A percentile compares a stretch with the other conserved stretches of the same genome.
Conservation (phyloP, 2,329 filamentous ascomycete species). For the Venturia pyrina region DNA sequence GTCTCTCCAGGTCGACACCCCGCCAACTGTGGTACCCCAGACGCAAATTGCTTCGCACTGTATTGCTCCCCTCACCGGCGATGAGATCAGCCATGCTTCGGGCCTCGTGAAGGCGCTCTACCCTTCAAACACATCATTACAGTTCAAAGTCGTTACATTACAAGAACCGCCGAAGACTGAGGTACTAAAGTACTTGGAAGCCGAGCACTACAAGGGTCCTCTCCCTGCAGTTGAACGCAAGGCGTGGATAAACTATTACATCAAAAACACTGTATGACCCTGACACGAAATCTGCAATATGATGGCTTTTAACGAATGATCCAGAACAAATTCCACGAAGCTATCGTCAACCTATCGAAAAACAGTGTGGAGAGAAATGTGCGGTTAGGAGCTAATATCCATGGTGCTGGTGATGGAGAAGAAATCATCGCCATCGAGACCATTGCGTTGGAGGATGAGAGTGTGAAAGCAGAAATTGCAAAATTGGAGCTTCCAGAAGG, state of each 20-base stretch:
- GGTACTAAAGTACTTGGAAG: slow-evolving; percentile 51
- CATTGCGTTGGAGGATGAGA: slow-evolving; percentile 44
- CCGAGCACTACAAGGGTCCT: slow-evolving; percentile 44
- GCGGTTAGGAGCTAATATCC: slow-evolving; percentile 46
- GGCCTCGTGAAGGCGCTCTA: slow-evolving; percentile 43
- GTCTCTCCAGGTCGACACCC: slow-evolving; percentile 8
- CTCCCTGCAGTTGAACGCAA: slow-evolving; percentile 44
- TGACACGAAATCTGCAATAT: background rate
- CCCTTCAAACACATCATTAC: slow-evolving; percentile 45
- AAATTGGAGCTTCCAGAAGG: slow-evolving; percentile 50
- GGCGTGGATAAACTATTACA: slow-evolving; percentile 49
- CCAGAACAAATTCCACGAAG: slow-evolving; percentile 54
- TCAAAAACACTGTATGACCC: slow-evolving; percentile 46
- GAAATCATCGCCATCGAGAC: slow-evolving; percentile 51
- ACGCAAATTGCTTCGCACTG: slow-evolving; percentile 36
- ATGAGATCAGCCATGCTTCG: slow-evolving; percentile 45
- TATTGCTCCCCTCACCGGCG: slow-evolving; percentile 47
- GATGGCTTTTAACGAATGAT: background rate
- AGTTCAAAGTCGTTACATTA: slow-evolving; percentile 59
- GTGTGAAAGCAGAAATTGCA: slow-evolving; percentile 47
- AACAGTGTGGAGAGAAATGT: slow-evolving; percentile 46
- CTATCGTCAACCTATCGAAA: slow-evolving; percentile 43
- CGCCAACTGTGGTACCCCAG: background rate
- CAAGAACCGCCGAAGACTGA: slow-evolving; percentile 54
- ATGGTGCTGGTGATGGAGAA: slow-evolving; percentile 49